Evolutionary conservation across 129 eudicot genomes (phyloP).

Genomic region (Oenanthe sinensis): DNA sequence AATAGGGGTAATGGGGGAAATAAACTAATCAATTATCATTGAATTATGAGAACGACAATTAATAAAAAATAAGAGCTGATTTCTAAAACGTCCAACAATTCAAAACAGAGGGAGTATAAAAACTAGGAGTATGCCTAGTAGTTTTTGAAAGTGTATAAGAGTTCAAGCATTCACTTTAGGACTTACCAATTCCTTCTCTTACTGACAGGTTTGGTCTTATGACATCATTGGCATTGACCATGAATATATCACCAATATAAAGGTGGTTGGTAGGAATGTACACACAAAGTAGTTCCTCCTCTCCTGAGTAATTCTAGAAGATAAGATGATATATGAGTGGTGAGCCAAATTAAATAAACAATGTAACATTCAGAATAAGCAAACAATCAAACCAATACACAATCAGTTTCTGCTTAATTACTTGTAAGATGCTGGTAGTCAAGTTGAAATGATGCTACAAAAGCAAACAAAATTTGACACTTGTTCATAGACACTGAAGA

Average conservation of each 20-base stretch:
- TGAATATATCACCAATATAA: conserved; percentile 70
- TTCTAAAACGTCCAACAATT: too few relatives aligned
- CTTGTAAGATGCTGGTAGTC: neutral
- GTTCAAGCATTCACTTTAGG: too few relatives aligned
- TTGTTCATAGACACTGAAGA: neutral
- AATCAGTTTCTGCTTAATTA: neutral
- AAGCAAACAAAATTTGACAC: neutral
- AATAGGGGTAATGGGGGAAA: too few relatives aligned
- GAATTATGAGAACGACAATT: too few relatives aligned
- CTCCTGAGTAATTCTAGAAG: conserved; percentile 52
- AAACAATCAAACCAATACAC: neutral
- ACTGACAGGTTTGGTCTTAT: conserved; percentile 77
- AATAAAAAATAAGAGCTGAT: too few relatives aligned
- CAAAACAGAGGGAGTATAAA: too few relatives aligned
- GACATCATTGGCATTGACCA: conserved; percentile 66
- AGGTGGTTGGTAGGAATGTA: conserved; percentile 89
- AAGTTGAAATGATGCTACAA: neutral
- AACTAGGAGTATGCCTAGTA: too few relatives aligned
- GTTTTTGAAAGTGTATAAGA: too few relatives aligned
- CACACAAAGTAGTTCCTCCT: conserved; percentile 69
- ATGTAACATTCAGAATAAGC: neutral
- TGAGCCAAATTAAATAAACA: neutral
- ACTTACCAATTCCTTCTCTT: conserved; percentile 84
- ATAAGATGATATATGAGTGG: neutral
- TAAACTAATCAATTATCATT: too few relatives aligned